A percentile compares a stretch with the other conserved stretches of the same genome.
These are phyloP conservation scores for Priceomyces carsonii DNA, from an alignment of 805 yeast genomes.

Conservation along the genomic window DNA sequence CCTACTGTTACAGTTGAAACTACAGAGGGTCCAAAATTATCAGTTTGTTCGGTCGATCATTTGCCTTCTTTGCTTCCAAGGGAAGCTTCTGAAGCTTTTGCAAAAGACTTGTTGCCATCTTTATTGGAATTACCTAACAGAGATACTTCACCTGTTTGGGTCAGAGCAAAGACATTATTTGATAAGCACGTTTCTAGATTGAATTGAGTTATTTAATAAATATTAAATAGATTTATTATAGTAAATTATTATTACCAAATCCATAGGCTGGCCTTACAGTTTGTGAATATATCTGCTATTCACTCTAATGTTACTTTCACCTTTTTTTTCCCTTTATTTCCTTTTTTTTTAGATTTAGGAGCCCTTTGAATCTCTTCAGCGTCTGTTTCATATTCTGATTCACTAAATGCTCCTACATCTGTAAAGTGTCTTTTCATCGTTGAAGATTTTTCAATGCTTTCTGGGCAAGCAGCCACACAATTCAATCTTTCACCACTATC, in stretches of 20 bases:
- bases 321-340: constrained; percentile 31
- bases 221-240: too few species aligned
- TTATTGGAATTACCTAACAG: constrained; percentile 82
- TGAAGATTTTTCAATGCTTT: constrained; percentile 69
- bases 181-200: constrained; percentile 83
- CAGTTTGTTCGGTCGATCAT: constrained; percentile 95
- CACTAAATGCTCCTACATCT: constrained; percentile 43
- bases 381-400: constrained; percentile 76
- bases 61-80: constrained; percentile 94
- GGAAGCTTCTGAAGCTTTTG: constrained; percentile 92
- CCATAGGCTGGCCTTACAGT: too few species aligned
- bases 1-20: constrained; percentile 89
- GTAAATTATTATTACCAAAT: too few species aligned
- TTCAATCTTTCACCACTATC: constrained; percentile 89
- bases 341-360: constrained; percentile 47
- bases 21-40: constrained; percentile 77
- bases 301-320: constrained; percentile 60
- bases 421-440: constrained; percentile 63
- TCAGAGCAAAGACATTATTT: constrained; percentile 78
- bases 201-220: too few species aligned
- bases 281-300: constrained; percentile 3
- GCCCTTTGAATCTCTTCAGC: constrained; percentile 68
- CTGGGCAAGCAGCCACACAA: constrained; percentile 78
- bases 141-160: constrained; percentile 86
- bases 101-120: constrained; percentile 86